Base-by-base conservation (phyloP, 768 basidiomycete genomes). In the Leccinum longicurvipes region DNA sequence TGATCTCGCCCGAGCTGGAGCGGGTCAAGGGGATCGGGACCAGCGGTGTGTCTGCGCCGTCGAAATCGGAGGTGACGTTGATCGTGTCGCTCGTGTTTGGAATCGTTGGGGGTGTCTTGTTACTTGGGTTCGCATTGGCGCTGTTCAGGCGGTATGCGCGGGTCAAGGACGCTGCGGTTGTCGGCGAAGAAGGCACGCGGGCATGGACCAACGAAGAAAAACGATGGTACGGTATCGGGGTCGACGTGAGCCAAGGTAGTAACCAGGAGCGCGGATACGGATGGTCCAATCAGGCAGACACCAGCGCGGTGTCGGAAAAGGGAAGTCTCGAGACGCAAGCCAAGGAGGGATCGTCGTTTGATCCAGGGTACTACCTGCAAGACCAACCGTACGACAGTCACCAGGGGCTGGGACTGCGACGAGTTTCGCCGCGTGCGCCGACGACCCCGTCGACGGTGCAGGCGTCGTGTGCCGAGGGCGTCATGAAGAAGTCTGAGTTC, bases 401-500 rank as follows among this genome's bases (percentile, higher is more conserved):
- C 17, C 58, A 76, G 2, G 75, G 73, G 39, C 71, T 84, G 34
- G 84, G 79, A 6, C 72, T 85, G 31, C 77, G 77, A 51, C 78
- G 83, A 5, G 75, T 81, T 21, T 67, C 73, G 21, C 80, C 78
- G 46, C 75, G 74, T 7, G 78, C 71, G 42, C 81, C 78, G 51
- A 74, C 76, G 14, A 79, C 74, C 42, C 56, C 69, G 50, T 57
- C 58, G 60, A 67, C 64, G 58, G 63, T 67, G 60, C 63, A 72
- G 28, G 64, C 63, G 3, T 66, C 65, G 29, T 71, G 68, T 49
- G 50, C 77, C 54, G 79, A 85, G 8, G 80, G 78, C 9, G 76
- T 86, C 36, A 84, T 89, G 79, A 85, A 79, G 66, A 91, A 89
- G 68, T 76, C 74, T 17, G 85, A 88, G 64, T 89, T 90, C 63